Evolutionary conservation across 2,329 filamentous ascomycete genomes (phyloP).

Genomic region (Seiridium cupressi): DNA sequence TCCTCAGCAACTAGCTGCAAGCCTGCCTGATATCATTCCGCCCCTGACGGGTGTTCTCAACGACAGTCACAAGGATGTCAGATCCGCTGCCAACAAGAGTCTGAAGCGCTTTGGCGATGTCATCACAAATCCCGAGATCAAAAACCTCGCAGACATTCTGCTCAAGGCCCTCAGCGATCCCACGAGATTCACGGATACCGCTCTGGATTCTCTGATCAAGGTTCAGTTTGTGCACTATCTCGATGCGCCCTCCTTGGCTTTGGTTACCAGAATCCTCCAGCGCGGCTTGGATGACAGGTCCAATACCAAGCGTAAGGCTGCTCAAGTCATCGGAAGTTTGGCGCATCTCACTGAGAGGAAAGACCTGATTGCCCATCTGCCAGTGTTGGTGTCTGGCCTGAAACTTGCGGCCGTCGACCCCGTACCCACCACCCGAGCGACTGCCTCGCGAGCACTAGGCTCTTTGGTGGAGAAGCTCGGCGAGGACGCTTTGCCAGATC

Average conservation of each 20-base stretch:
- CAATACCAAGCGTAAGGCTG: constrained; percentile 91
- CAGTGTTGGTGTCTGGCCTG: constrained; percentile 86
- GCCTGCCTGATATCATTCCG: constrained; percentile 93
- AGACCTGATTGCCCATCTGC: constrained; percentile 86
- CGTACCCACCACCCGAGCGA: constrained; percentile 92
- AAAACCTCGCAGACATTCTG: constrained; percentile 84
- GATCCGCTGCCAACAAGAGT: constrained; percentile 87
- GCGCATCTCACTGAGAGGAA: constrained; percentile 96
- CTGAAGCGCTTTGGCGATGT: constrained; percentile 98
- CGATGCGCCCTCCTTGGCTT: constrained; percentile 91
- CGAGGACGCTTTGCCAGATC: constrained; percentile 92
- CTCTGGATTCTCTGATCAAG: constrained; percentile 90
- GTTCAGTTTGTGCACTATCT: constrained; percentile 98
- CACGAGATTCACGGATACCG: constrained; percentile 94
- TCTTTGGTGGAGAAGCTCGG: constrained; percentile 98
- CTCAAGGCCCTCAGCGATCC: constrained; percentile 96
- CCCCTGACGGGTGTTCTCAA: constrained; percentile 91
- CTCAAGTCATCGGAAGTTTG: constrained; percentile 96
- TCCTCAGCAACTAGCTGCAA: constrained; percentile 88
- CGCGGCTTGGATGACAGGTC: constrained; percentile 89
- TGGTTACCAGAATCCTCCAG: constrained; percentile 93
- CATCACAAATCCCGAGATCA: constrained; percentile 96
- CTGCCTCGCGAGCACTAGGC: constrained; percentile 90
- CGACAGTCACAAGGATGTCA: constrained; percentile 97
- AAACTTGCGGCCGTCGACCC: constrained; percentile 90